Conservation (phyloP, 2,329 filamentous ascomycete species). For the Monosporascus ibericus region DNA sequence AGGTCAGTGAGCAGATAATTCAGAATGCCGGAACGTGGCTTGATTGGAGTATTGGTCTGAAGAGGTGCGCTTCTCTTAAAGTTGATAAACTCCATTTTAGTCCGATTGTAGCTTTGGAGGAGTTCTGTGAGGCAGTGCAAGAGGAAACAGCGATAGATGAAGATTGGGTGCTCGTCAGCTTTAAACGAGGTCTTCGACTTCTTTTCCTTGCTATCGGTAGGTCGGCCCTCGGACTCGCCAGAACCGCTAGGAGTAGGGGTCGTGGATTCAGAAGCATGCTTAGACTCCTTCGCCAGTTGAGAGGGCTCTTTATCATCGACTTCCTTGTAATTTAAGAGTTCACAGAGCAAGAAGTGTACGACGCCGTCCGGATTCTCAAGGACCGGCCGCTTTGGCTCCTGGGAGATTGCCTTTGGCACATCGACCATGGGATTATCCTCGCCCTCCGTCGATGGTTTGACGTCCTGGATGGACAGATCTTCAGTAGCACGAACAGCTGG, state of each 20-base stretch:
- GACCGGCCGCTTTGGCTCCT: slow-evolving; percentile 72
- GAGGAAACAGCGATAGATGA: slow-evolving; percentile 92
- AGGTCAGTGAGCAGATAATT: slow-evolving; percentile 89
- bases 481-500: slow-evolving; percentile 40
- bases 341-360: slow-evolving; percentile 88
- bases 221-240: slow-evolving; percentile 14
- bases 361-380: slow-evolving; percentile 93
- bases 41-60: slow-evolving; percentile 80
- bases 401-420: slow-evolving; percentile 50
- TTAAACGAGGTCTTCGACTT: slow-evolving; percentile 77
- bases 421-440: slow-evolving; percentile 57
- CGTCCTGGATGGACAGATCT: slow-evolving; percentile 41
- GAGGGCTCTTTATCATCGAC: slow-evolving; percentile 75
- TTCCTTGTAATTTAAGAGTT: slow-evolving; percentile 85
- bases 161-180: slow-evolving; percentile 87
- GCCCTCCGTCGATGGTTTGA: slow-evolving; percentile 56
- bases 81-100: slow-evolving; percentile 98
- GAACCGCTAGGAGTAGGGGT: slow-evolving; percentile 26
- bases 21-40: slow-evolving; percentile 84
- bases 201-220: slow-evolving; percentile 47
- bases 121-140: slow-evolving; percentile 89
- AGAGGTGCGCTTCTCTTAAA: slow-evolving; percentile 89
- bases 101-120: slow-evolving; percentile 83
- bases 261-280: slow-evolving; percentile 29
- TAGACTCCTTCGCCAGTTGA: slow-evolving; percentile 35